Evolutionary conservation across 2,329 filamentous ascomycete species (phyloP).

Genomic region (Pyrenochaeta sp.): DNA sequence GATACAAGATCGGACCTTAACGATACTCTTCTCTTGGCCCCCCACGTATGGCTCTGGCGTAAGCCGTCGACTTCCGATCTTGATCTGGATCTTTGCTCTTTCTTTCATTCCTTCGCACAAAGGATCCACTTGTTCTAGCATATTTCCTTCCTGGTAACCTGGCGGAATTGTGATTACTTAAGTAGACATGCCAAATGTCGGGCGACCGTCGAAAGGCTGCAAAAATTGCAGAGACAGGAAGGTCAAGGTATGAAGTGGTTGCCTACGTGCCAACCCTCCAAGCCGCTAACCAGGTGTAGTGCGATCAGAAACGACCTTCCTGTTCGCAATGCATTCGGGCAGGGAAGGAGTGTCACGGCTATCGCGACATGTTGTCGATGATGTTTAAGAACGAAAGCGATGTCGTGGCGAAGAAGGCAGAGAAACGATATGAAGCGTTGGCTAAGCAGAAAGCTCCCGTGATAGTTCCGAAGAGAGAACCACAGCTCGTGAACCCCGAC

Average conservation of each 20-base stretch:
- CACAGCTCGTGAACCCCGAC: background rate
- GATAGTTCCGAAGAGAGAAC: background rate
- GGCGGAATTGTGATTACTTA: no score
- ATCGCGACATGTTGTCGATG: slow-evolving; percentile 38
- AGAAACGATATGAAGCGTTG: slow-evolving; percentile 31
- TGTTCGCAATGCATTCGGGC: slow-evolving; percentile 42
- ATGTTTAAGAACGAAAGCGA: slow-evolving; percentile 42
- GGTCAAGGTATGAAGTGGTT: slow-evolving; percentile 33
- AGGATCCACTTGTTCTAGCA: background rate
- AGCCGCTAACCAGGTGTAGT: slow-evolving; percentile 19
- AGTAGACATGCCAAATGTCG: slow-evolving; percentile 37
- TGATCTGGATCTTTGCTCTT: background rate
- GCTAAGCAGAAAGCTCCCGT: slow-evolving; percentile 17
- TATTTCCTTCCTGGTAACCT: background rate
- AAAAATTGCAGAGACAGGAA: slow-evolving; percentile 41
- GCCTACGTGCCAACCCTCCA: background rate
- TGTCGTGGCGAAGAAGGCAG: slow-evolving; percentile 32
- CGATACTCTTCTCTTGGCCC: background rate
- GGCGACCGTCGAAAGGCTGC: slow-evolving; percentile 41
- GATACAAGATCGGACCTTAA: background rate
- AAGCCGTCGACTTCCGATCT: background rate
- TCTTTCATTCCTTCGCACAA: no score
- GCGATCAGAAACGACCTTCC: slow-evolving; percentile 42
- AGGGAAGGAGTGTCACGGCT: slow-evolving; percentile 38
- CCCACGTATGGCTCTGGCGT: background rate